A percentile compares a stretch with the other conserved stretches of the same genome.
phyloP scores from a whole-genome alignment of 768 basidiomycete genomes.

The Agrocybe chaxingu region DNA sequence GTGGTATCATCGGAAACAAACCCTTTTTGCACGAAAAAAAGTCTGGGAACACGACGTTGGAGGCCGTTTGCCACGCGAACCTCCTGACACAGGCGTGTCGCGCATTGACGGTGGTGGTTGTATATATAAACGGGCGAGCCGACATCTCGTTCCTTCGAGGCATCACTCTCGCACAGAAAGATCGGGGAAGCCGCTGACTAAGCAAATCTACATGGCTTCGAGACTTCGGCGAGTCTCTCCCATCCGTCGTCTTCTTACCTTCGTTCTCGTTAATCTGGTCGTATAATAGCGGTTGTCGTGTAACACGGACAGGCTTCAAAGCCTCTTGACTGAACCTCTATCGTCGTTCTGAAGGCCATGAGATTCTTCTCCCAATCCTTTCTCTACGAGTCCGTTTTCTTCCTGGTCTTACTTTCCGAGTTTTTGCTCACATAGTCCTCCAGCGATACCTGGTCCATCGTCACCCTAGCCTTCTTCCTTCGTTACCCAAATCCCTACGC shows the following conservation, averaged over 20 bases:
- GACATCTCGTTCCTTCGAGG: too few relatives aligned
- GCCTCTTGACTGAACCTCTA: constrained; percentile 14
- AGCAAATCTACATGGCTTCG: constrained; percentile 4
- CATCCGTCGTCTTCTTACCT: not conserved
- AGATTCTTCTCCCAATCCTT: constrained; percentile 57
- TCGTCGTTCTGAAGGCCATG: constrained; percentile 35
- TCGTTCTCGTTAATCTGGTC: not conserved
- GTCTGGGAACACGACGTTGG: too few relatives aligned
- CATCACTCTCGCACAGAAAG: not conserved
- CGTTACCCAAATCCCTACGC: constrained; percentile 97
- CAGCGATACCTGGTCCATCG: constrained; percentile 93
- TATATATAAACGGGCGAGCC: too few relatives aligned
- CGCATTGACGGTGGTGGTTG: too few relatives aligned
- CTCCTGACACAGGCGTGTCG: too few relatives aligned
- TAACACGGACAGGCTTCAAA: constrained; percentile 9
- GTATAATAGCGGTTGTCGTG: constrained; percentile 2
- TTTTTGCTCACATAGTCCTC: constrained; percentile 3
- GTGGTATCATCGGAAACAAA: too few relatives aligned
- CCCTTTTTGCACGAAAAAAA: too few relatives aligned
- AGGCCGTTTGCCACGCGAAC: too few relatives aligned
- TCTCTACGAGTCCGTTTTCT: constrained; percentile 46
- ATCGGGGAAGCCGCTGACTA: constrained; percentile 6
- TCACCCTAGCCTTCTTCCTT: constrained; percentile 90
- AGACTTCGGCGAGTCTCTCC: constrained; percentile 1
- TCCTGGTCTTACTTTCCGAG: not conserved